Percentiles rank a stretch among this genome's conserved stretches.
Evolutionary conservation across 1,284 basidiomycete species (phyloP).

Genomic region (Ustilago trichophora): DNA sequence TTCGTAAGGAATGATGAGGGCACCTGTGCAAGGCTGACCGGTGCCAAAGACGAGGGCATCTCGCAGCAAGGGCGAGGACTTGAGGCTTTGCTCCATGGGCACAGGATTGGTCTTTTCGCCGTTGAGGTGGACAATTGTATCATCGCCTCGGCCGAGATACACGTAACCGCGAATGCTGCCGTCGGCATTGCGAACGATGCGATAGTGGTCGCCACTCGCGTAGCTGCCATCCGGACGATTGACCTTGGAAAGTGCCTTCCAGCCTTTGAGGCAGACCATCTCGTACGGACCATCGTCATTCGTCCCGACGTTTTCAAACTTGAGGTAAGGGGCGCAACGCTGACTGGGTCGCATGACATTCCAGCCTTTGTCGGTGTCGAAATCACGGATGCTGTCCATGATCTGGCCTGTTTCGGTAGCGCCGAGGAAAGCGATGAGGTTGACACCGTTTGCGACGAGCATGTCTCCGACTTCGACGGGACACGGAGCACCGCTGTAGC

Average conservation of each 20-base stretch:
- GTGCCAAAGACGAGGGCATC: constrained; percentile 74
- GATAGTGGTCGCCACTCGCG: constrained; percentile 73
- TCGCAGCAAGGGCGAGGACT: constrained; percentile 63
- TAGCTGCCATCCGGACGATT: constrained; percentile 74
- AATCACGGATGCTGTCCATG: constrained; percentile 71
- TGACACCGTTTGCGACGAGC: constrained; percentile 71
- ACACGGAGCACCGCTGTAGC: constrained; percentile 68
- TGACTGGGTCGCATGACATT: constrained; percentile 70
- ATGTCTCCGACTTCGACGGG: constrained; percentile 72
- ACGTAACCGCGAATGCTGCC: constrained; percentile 69
- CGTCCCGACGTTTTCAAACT: constrained; percentile 31
- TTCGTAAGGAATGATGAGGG: constrained; percentile 72
- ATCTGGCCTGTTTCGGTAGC: constrained; percentile 62
- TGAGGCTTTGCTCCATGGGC: constrained; percentile 47
- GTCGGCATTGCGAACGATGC: constrained; percentile 67
- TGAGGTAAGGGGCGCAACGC: constrained; percentile 18
- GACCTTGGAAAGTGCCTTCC: constrained; percentile 70
- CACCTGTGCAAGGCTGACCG: constrained; percentile 71
- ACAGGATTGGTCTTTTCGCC: constrained; percentile 57
- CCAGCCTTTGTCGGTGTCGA: constrained; percentile 73
- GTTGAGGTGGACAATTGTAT: constrained; percentile 70
- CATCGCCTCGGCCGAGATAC: constrained; percentile 74
- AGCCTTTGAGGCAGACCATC: constrained; percentile 72
- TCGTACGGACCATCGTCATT: constrained; percentile 68
- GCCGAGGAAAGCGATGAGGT: constrained; percentile 72